Percentiles rank a stretch among this genome's conserved stretches.
phyloP scores from a whole-genome alignment of 257 asterid species.

The Nicotiana undulata region DNA sequence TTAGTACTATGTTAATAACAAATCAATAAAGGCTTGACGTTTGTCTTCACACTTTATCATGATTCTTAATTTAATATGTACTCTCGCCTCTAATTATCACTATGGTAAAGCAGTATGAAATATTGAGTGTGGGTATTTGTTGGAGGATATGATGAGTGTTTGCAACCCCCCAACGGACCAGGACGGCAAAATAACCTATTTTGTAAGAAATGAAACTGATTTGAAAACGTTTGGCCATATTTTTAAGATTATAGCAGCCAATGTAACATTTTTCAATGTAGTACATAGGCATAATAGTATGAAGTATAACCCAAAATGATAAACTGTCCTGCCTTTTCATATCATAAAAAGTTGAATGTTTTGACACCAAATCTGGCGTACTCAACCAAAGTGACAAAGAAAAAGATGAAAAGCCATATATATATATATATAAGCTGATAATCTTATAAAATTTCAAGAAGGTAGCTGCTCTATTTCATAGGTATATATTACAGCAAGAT shows the following conservation, averaged over 20 bases:
- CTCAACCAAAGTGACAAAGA: slow-evolving; percentile 1
- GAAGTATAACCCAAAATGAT: background rate
- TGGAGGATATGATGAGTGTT: background rate
- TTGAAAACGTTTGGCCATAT: background rate
- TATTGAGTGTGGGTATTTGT: background rate
- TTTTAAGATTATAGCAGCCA: background rate
- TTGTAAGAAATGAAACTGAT: background rate
- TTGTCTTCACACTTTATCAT: background rate
- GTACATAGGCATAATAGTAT: background rate
- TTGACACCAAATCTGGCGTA: background rate
- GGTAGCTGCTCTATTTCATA: background rate
- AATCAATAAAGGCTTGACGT: background rate
- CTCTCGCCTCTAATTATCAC: background rate
- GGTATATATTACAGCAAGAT: background rate
- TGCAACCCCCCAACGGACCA: background rate
- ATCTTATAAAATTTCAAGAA: background rate
- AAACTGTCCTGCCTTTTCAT: background rate
- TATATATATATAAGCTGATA: background rate
- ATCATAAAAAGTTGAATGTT: background rate
- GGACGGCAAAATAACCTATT: background rate
- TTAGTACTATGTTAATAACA: background rate
- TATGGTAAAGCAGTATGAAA: background rate
- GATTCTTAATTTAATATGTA: background rate
- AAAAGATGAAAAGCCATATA: background rate
- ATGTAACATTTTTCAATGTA: background rate